These are phyloP conservation scores for Tothia fuscella DNA, from an alignment of 2,329 filamentous ascomycete genomes.

Conservation along the genomic window DNA sequence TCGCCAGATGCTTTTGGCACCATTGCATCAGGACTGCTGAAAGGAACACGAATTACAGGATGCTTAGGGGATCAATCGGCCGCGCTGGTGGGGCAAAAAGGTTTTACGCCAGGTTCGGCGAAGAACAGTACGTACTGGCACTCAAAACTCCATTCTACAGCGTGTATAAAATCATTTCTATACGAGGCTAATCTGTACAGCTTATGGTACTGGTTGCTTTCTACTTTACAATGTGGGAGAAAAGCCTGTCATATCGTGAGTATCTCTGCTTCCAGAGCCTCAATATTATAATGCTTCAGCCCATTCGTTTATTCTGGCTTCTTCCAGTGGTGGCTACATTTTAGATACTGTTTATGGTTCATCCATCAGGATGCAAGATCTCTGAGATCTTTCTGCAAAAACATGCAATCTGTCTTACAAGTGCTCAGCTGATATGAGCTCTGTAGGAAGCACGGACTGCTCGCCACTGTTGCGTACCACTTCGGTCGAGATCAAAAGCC, in stretches of 20 bases:
- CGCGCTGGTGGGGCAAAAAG: slow-evolving; percentile 74
- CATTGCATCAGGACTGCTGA: slow-evolving; percentile 52
- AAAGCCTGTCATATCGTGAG: slow-evolving; percentile 80
- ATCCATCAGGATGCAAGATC: no score
- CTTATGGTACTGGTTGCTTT: slow-evolving; percentile 79
- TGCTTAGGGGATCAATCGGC: slow-evolving; percentile 81
- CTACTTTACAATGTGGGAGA: slow-evolving; percentile 78
- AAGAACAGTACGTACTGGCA: slow-evolving; percentile 57
- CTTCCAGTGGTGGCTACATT: no score
- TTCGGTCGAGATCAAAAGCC: slow-evolving; percentile 55
- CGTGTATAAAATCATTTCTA: neutral
- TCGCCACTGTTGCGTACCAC: slow-evolving; percentile 81
- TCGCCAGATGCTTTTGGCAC: slow-evolving; percentile 60
- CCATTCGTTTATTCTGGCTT: no score
- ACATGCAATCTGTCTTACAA: neutral
- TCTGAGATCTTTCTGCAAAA: no score
- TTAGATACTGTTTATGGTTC: no score
- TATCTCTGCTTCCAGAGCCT: no score
- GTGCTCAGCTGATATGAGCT: neutral
- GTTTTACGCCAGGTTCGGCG: slow-evolving; percentile 67
- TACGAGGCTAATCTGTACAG: neutral
- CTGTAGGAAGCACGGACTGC: slow-evolving; percentile 49
- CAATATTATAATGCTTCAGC: no score
- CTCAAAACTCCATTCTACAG: neutral
- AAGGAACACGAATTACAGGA: slow-evolving; percentile 64